Conservation (phyloP, 2,329 filamentous ascomycete genomes). For the Lithohypha guttulata region DNA sequence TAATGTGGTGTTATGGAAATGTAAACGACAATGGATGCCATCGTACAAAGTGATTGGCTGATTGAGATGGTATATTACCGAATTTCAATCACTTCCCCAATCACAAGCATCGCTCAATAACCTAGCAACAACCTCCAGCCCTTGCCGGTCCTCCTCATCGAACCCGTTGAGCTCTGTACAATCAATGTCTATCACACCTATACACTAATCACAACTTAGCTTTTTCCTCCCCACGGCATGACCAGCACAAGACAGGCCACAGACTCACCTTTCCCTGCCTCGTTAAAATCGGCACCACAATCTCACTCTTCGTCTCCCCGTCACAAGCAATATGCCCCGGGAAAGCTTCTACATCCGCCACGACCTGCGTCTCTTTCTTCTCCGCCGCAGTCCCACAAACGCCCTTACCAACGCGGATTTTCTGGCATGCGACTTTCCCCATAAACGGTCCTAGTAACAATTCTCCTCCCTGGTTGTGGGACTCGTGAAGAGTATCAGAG, state of each 20-base stretch:
- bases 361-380: conserved; percentile 30
- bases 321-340: conserved; percentile 42
- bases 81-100: conserved; percentile 23
- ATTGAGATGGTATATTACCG: no score
- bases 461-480: not conserved
- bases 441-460: conserved; percentile 39
- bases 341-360: conserved; percentile 35
- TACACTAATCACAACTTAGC: conserved; percentile 26
- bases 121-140: conserved; percentile 32
- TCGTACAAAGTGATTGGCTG: no score
- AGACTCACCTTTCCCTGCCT: no score
- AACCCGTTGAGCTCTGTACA: conserved; percentile 35
- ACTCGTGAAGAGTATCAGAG: conserved; percentile 15
- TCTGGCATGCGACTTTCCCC: conserved; percentile 39
- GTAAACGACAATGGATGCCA: no score
- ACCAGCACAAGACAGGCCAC: no score
- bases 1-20: no score
- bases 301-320: conserved; percentile 38
- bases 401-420: conserved; percentile 35
- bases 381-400: conserved; percentile 38
- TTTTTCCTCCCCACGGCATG: no score
- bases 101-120: conserved; percentile 34
- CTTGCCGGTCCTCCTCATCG: conserved; percentile 34
- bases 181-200: conserved; percentile 40
- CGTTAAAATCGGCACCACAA: conserved; percentile 38